These are phyloP conservation scores for Cocos nucifera DNA, from an alignment of 176 grass and related monocot genomes.

Conservation along the genomic window DNA sequence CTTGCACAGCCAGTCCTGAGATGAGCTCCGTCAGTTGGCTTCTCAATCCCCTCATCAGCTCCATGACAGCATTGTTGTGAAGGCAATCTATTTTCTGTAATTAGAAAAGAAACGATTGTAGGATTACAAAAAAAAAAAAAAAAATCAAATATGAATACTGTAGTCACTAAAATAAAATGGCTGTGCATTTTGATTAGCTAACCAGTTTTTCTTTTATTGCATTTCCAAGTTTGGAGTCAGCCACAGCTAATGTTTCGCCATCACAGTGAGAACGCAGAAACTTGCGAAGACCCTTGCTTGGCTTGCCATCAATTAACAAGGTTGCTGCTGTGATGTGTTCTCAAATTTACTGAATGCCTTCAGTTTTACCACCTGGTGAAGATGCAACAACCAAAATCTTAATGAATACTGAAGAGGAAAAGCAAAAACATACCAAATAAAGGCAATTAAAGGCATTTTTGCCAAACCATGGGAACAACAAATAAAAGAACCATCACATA, in stretches of 20 bases:
- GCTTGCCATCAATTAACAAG: constrained; percentile 81
- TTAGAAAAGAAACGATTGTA: background rate
- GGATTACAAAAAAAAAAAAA: background rate
- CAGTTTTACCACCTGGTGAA: constrained; percentile 71
- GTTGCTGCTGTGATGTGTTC: constrained; percentile 73
- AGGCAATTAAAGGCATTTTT: too few species aligned
- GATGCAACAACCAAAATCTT: background rate
- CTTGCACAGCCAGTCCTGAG: constrained; percentile 65
- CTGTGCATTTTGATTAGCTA: background rate
- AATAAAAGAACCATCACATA: too few species aligned
- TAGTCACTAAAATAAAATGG: background rate
- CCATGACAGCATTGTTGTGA: constrained; percentile 80
- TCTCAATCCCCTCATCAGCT: constrained; percentile 84
- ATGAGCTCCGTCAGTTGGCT: constrained; percentile 74
- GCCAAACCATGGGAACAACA: too few species aligned
- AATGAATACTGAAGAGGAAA: background rate
- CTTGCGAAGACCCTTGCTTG: constrained; percentile 75
- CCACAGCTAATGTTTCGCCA: constrained; percentile 79
- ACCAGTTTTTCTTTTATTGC: constrained; percentile 86
- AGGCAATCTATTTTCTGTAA: constrained; percentile 86
- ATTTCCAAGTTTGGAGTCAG: constrained; percentile 84
- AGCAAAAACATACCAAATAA: background rate
- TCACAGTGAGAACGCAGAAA: constrained; percentile 69
- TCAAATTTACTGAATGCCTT: constrained; percentile 97
- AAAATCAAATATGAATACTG: background rate